Percentiles rank a stretch among this genome's conserved stretches.
Evolutionary conservation across 2,329 filamentous ascomycete species (phyloP).

Genomic region (Calonectria hawksworthii): DNA sequence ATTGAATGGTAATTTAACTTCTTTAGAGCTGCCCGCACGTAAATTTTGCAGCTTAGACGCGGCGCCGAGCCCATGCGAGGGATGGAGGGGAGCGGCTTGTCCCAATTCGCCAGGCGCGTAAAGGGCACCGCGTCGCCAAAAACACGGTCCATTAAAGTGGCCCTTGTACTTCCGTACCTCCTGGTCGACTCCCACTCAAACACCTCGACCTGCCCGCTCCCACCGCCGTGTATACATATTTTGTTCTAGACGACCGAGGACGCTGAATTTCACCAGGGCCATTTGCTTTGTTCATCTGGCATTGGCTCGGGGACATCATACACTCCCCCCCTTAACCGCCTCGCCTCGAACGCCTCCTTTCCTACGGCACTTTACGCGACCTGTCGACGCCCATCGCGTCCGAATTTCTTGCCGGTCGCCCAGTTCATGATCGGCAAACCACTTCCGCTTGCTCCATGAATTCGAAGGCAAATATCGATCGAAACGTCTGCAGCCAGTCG

Average conservation of each 20-base stretch:
- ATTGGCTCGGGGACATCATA: slow-evolving; percentile 3
- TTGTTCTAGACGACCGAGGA: slow-evolving; percentile 13
- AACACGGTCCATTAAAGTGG: slow-evolving; percentile 45
- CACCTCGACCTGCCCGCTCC: neutral
- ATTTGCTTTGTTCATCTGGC: slow-evolving; percentile 10
- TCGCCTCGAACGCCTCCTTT: neutral
- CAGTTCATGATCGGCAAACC: slow-evolving; percentile 21
- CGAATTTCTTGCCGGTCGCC: slow-evolving; percentile 26
- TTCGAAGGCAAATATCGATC: slow-evolving; percentile 36
- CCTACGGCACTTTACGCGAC: slow-evolving; percentile 38
- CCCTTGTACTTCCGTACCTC: slow-evolving; percentile 29
- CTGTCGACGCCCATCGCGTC: slow-evolving; percentile 30
- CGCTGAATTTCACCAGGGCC: slow-evolving; percentile 18
- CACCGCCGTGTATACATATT: slow-evolving; percentile 11
- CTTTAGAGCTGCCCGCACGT: neutral
- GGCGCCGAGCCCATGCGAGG: neutral
- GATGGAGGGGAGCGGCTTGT: slow-evolving; percentile 3
- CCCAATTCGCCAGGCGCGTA: slow-evolving; percentile 44
- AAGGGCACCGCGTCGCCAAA: slow-evolving; percentile 46
- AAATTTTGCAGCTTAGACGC: neutral
- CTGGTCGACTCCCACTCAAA: slow-evolving; percentile 16
- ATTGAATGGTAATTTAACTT: neutral
- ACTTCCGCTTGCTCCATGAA: slow-evolving; percentile 43
- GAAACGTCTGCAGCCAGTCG: slow-evolving; percentile 26
- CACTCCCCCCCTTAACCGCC: neutral